Evolutionary conservation across 805 yeast species (phyloP).

Genomic region (Tetrapisispora arboricola): DNA sequence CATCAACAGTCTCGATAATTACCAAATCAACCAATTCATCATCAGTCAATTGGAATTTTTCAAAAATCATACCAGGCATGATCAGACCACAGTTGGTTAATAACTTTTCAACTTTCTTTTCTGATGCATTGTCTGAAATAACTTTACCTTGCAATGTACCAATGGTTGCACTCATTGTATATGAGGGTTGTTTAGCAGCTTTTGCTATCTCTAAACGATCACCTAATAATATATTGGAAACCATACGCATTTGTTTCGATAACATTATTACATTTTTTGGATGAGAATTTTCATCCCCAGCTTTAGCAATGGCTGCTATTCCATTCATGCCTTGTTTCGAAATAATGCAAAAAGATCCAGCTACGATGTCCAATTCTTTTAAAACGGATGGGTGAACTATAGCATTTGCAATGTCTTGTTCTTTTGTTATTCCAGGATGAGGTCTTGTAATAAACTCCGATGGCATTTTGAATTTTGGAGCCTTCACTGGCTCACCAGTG

Average conservation of each 20-base stretch:
- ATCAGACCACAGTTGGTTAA: conserved; percentile 49
- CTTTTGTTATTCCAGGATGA: conserved; percentile 12
- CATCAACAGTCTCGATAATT: conserved; percentile 22
- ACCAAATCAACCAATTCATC: conserved; percentile 13
- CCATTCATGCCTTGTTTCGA: conserved; percentile 40
- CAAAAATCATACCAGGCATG: conserved; percentile 43
- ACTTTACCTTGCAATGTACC: conserved; percentile 19
- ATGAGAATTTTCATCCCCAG: conserved; percentile 28
- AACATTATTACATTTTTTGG: conserved; percentile 37
- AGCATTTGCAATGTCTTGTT: conserved; percentile 31
- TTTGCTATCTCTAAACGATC: conserved; percentile 42
- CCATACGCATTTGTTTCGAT: conserved; percentile 36
- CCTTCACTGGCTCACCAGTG: conserved; percentile 11
- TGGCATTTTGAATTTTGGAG: conserved; percentile 30
- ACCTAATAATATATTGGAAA: conserved; percentile 38
- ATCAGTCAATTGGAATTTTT: conserved; percentile 14
- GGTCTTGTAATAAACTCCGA: conserved; percentile 33
- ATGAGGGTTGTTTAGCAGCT: conserved; percentile 39
- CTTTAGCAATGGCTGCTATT: conserved; percentile 34
- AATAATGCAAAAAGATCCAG: conserved; percentile 38
- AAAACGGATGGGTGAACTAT: conserved; percentile 36
- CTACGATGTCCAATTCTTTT: conserved; percentile 36
- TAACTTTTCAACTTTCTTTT: conserved; percentile 32
- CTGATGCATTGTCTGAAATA: conserved; percentile 12
- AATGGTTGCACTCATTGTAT: conserved; percentile 31